Evolutionary conservation across 2,329 filamentous ascomycete genomes (phyloP).

Genomic region (Cladosporium sp.): DNA sequence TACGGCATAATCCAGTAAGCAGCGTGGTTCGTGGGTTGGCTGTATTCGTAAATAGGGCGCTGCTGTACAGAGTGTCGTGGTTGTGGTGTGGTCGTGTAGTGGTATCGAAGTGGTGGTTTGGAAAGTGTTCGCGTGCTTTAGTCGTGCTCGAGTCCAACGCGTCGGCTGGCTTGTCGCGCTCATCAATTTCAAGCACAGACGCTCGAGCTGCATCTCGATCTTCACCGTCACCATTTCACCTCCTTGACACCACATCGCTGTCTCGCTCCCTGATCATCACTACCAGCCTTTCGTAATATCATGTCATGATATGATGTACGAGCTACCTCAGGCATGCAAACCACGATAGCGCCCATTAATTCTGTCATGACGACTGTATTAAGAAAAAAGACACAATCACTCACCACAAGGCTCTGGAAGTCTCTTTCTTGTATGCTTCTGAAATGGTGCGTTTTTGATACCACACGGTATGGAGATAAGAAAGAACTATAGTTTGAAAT

Average conservation of each 20-base stretch:
- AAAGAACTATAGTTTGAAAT: no score
- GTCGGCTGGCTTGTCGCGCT: neutral
- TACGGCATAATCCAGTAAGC: slow-evolving; percentile 5
- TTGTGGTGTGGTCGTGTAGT: neutral
- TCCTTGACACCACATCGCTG: neutral
- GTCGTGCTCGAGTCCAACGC: neutral
- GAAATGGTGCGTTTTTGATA: no score
- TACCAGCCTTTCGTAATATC: neutral
- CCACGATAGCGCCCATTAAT: no score
- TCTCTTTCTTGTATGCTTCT: no score
- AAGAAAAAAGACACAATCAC: no score
- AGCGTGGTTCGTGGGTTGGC: neutral
- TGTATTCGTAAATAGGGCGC: neutral
- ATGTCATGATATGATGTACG: no score
- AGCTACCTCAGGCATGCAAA: no score
- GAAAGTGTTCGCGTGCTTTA: neutral
- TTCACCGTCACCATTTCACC: neutral
- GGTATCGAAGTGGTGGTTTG: neutral
- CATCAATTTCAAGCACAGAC: neutral
- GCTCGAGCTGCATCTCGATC: neutral
- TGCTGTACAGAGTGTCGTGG: neutral
- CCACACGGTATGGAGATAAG: no score
- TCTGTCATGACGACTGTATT: no score
- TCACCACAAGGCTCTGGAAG: no score
- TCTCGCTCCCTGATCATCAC: neutral